Evolutionary conservation across 495 filamentous ascomycete genomes (phyloP).

Genomic region (Tuber melanosporum): DNA sequence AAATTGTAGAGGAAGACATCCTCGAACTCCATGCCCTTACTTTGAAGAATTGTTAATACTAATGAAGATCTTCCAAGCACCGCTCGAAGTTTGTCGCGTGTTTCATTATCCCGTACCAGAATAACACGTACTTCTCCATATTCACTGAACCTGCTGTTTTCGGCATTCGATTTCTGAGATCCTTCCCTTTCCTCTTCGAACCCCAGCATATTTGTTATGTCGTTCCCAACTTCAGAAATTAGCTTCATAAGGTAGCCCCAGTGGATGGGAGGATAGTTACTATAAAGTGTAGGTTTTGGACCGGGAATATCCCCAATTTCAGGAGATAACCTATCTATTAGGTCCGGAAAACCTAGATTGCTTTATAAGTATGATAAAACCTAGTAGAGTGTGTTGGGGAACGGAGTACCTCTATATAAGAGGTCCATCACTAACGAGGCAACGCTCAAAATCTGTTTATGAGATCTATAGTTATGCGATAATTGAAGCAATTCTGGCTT

Average conservation of each 20-base stretch:
- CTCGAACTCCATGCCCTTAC: slow-evolving; percentile 50
- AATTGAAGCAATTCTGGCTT: slow-evolving; percentile 24
- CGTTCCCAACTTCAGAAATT: background rate
- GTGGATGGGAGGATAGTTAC: background rate
- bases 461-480: background rate
- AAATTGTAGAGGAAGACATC: slow-evolving; percentile 36
- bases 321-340: slow-evolving; percentile 45
- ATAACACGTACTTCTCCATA: slow-evolving; percentile 48
- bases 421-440: background rate
- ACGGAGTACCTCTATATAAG: slow-evolving; percentile 9
- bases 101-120: slow-evolving; percentile 44
- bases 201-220: background rate
- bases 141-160: slow-evolving; percentile 24
- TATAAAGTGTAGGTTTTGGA: slow-evolving; percentile 44
- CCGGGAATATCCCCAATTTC: slow-evolving; percentile 44
- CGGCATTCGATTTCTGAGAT: background rate
- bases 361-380: background rate
- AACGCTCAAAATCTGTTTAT: background rate
- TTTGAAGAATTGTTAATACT: slow-evolving; percentile 46
- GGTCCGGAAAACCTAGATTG: slow-evolving; percentile 43
- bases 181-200: no score
- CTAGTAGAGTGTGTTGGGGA: background rate
- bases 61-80: slow-evolving; percentile 41
- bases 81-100: slow-evolving; percentile 12
- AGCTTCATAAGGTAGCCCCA: background rate